Evolutionary conservation across 2,329 filamentous ascomycete genomes (phyloP).

Genomic region (Ophiostoma novo-ulmi): DNA sequence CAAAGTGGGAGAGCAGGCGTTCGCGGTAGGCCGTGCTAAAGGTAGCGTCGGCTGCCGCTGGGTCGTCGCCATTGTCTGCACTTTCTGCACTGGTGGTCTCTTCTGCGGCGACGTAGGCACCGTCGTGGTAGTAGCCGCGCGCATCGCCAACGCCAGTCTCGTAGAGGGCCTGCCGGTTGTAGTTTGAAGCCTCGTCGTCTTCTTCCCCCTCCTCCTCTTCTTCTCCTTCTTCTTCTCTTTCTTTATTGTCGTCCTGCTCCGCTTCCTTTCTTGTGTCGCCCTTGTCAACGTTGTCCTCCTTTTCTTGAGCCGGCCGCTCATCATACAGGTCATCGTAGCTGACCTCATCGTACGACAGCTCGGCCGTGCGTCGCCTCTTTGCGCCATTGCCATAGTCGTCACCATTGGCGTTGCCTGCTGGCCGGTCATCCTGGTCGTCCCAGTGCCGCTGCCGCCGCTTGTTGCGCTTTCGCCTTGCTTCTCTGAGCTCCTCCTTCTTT

Average conservation of each 20-base stretch:
- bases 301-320: slow-evolving; percentile 27
- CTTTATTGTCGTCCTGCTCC: background rate
- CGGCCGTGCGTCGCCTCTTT: slow-evolving; percentile 21
- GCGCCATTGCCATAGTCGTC: slow-evolving; percentile 31
- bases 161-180: slow-evolving; percentile 44
- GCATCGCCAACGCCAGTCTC: slow-evolving; percentile 47
- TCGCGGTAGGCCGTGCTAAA: slow-evolving; percentile 64
- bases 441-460: slow-evolving; percentile 26
- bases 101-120: slow-evolving; percentile 64
- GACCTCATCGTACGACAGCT: slow-evolving; percentile 32
- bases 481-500: slow-evolving; percentile 11
- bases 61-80: slow-evolving; percentile 30
- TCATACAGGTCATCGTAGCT: slow-evolving; percentile 30
- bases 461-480: slow-evolving; percentile 17
- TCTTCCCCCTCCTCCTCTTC: slow-evolving; percentile 29
- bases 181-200: slow-evolving; percentile 29
- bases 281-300: background rate
- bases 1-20: slow-evolving; percentile 58
- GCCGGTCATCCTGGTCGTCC: slow-evolving; percentile 26
- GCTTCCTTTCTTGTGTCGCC: background rate
- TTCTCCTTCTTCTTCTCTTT: slow-evolving; percentile 17
- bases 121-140: slow-evolving; percentile 67
- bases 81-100: slow-evolving; percentile 30
- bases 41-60: background rate
- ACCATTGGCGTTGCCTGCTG: slow-evolving; percentile 28